phyloP scores from a whole-genome alignment of 2,329 filamentous ascomycete genomes.

The Aspergillus novoparasiticus region DNA sequence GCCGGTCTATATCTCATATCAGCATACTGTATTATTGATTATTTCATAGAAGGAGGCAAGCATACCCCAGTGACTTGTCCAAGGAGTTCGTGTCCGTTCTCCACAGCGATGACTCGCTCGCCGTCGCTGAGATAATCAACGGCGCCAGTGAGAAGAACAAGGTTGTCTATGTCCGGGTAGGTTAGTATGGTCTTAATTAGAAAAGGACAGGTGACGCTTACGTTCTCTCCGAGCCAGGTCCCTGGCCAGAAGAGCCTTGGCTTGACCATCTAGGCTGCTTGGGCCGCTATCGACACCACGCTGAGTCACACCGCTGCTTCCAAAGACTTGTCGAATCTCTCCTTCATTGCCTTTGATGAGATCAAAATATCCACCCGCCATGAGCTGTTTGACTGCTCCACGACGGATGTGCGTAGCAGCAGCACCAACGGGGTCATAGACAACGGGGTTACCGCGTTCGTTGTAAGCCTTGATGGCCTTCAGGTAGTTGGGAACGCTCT shows the following conservation, averaged over 20 bases:
- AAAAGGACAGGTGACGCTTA: constrained; percentile 20
- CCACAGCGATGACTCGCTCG: constrained; percentile 63
- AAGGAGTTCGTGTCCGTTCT: constrained; percentile 71
- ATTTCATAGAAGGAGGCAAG: neutral
- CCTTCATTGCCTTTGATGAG: constrained; percentile 94
- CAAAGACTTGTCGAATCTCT: constrained; percentile 76
- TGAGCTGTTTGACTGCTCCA: constrained; percentile 69
- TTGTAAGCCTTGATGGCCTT: constrained; percentile 83
- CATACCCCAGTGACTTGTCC: constrained; percentile 50
- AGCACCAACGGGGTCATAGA: constrained; percentile 89
- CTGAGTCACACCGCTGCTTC: constrained; percentile 63
- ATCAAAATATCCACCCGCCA: constrained; percentile 75
- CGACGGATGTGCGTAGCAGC: constrained; percentile 78
- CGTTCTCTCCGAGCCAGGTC: constrained; percentile 68
- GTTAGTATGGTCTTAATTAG: neutral
- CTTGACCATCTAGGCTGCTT: constrained; percentile 54
- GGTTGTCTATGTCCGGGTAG: constrained; percentile 44
- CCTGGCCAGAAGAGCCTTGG: constrained; percentile 65
- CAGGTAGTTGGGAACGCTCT: constrained; percentile 70
- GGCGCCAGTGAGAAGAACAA: constrained; percentile 81
- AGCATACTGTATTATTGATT: neutral
- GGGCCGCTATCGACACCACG: constrained; percentile 80
- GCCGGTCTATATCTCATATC: constrained; percentile 56
- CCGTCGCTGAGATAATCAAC: constrained; percentile 81
- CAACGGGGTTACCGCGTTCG: constrained; percentile 68